These are phyloP conservation scores for Canariomyces notabilis DNA, from an alignment of 2,329 filamentous ascomycete species.

Conservation along the genomic window DNA sequence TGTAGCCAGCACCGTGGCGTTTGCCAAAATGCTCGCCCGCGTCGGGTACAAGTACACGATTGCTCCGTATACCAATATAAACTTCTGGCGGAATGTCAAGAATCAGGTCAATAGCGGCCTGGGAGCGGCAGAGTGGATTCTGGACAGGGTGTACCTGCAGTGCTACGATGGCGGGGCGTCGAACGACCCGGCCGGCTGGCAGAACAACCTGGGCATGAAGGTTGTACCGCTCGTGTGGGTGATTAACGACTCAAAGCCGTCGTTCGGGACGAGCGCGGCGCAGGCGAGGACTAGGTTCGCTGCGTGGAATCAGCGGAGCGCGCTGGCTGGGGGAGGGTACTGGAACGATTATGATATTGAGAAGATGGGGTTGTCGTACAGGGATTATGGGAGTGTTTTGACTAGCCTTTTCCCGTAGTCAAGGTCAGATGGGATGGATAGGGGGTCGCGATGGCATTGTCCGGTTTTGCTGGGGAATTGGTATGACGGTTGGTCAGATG, in stretches of 20 bases:
- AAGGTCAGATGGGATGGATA: background rate
- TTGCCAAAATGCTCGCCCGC: slow-evolving; percentile 37
- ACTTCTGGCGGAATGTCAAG: slow-evolving; percentile 34
- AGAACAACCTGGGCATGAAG: slow-evolving; percentile 34
- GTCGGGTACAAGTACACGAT: slow-evolving; percentile 41
- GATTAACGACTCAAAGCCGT: slow-evolving; percentile 42
- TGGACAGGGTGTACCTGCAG: slow-evolving; percentile 41
- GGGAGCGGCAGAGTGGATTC: slow-evolving; percentile 20
- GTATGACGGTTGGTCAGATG: too few relatives aligned
- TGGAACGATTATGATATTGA: slow-evolving; percentile 46
- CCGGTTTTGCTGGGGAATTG: too few relatives aligned
- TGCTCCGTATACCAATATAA: slow-evolving; percentile 37
- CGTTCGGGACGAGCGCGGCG: slow-evolving; percentile 33
- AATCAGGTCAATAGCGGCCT: slow-evolving; percentile 29
- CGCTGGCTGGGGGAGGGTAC: slow-evolving; percentile 37
- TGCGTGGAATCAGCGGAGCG: slow-evolving; percentile 29
- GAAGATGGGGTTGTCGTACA: slow-evolving; percentile 38
- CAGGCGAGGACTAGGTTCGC: slow-evolving; percentile 34
- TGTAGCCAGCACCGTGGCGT: slow-evolving; percentile 36
- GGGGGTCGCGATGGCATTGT: background rate
- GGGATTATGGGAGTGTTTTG: slow-evolving; percentile 29
- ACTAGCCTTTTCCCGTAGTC: slow-evolving; percentile 23
- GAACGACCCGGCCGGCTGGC: slow-evolving; percentile 38
- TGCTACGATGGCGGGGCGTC: slow-evolving; percentile 41
- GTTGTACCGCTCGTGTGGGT: slow-evolving; percentile 43